These are phyloP conservation scores for Lagenidium giganteum DNA, from an alignment of 352 stramenopile genomes.

Conservation along the genomic window DNA sequence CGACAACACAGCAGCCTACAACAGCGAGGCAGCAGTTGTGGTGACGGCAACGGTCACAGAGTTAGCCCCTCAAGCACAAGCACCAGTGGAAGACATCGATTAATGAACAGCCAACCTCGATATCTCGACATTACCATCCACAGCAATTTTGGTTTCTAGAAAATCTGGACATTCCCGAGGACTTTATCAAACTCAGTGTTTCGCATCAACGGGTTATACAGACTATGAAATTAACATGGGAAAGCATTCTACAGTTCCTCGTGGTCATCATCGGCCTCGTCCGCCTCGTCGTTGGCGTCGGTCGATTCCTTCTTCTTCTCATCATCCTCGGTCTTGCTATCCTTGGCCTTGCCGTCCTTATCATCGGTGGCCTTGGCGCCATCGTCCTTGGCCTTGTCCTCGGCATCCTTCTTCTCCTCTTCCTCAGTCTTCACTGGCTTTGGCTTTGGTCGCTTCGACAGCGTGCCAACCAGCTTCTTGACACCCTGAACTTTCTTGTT, in stretches of 20 bases:
- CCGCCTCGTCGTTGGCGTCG: slow-evolving; percentile 14
- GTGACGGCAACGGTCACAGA: too few relatives aligned
- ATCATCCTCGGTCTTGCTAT: slow-evolving; percentile 15
- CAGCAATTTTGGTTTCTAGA: too few relatives aligned
- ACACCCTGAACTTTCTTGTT: slow-evolving; percentile 80
- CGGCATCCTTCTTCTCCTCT: slow-evolving; percentile 25
- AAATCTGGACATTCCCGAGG: too few relatives aligned
- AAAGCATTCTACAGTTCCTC: slow-evolving; percentile 67
- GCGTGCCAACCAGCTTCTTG: slow-evolving; percentile 72
- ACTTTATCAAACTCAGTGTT: too few relatives aligned
- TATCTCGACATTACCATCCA: too few relatives aligned
- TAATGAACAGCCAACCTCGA: too few relatives aligned
- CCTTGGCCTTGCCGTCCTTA: slow-evolving; percentile 18
- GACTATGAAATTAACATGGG: too few relatives aligned
- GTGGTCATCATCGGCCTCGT: slow-evolving; percentile 26
- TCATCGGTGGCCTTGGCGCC: slow-evolving; percentile 24
- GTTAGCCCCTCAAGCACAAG: too few relatives aligned
- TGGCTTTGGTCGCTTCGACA: slow-evolving; percentile 81
- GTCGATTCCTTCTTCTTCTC: slow-evolving; percentile 15
- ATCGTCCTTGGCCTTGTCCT: slow-evolving; percentile 20
- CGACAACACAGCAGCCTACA: too few relatives aligned
- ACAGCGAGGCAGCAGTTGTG: too few relatives aligned
- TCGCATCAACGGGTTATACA: too few relatives aligned
- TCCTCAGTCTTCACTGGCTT: slow-evolving; percentile 34
- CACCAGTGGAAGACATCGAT: too few relatives aligned